Percentiles rank a stretch among this genome's conserved stretches.
Evolutionary conservation across 2,329 filamentous ascomycete genomes (phyloP).

Genomic region (Penicillium sp.): DNA sequence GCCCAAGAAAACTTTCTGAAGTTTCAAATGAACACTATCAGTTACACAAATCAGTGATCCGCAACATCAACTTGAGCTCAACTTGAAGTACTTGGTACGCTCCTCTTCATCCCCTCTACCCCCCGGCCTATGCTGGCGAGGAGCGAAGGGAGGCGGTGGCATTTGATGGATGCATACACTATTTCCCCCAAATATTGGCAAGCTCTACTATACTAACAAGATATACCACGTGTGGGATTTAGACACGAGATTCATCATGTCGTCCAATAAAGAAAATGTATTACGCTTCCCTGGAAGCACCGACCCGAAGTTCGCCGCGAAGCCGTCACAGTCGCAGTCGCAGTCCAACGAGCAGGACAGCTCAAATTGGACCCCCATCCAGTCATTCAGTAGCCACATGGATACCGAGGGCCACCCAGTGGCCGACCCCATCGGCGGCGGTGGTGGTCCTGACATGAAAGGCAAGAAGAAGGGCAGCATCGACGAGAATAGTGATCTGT

Average conservation of each 20-base stretch:
- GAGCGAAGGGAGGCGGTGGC: not conserved
- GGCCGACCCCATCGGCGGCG: slow-evolving; percentile 30
- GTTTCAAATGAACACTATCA: too few species aligned
- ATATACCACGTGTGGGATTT: not conserved
- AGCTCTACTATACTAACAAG: slow-evolving; percentile 1
- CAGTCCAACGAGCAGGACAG: slow-evolving; percentile 8
- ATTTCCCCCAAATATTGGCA: not conserved
- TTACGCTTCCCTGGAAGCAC: slow-evolving; percentile 27
- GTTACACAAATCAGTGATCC: not conserved
- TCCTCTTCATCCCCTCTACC: slow-evolving; percentile 3
- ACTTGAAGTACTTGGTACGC: slow-evolving; percentile 20
- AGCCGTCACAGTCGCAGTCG: slow-evolving; percentile 7
- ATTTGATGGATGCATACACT: not conserved
- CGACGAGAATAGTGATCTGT: slow-evolving; percentile 34
- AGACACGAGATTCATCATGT: slow-evolving; percentile 26
- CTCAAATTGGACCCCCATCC: slow-evolving; percentile 30
- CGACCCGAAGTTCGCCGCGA: slow-evolving; percentile 20
- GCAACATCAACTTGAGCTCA: not conserved
- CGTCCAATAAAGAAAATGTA: slow-evolving; percentile 27
- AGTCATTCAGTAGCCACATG: slow-evolving; percentile 36
- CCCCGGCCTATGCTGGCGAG: slow-evolving; percentile 5
- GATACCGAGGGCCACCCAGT: slow-evolving; percentile 38
- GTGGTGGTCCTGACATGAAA: slow-evolving; percentile 17
- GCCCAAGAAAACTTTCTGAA: too few species aligned
- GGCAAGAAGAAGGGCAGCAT: slow-evolving; percentile 19